Percentiles rank a stretch among this genome's conserved stretches.
Conservation (phyloP, 306 rosid species). For the Elaeagnus macrophylla region DNA sequence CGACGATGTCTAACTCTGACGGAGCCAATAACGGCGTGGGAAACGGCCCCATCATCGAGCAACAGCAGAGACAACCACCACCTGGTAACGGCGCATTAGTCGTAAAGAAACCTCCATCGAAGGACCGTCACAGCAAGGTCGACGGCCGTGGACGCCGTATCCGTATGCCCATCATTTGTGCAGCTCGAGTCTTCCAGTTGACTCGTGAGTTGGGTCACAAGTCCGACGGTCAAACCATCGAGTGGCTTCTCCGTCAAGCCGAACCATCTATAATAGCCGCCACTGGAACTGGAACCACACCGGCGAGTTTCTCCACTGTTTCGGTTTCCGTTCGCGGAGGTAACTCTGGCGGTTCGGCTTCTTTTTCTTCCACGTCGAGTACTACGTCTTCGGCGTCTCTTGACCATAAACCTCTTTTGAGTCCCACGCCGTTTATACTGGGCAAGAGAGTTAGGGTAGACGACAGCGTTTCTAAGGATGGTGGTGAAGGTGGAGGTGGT, state of each 20-base stretch:
- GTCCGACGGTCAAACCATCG: slow-evolving; percentile 98
- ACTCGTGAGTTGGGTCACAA: slow-evolving; percentile 95
- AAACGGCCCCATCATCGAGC: slow-evolving; percentile 41
- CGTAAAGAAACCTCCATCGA: slow-evolving; percentile 75
- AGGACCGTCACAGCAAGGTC: slow-evolving; percentile 97
- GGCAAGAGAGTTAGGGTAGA: slow-evolving; percentile 83
- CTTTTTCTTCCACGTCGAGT: slow-evolving; percentile 30
- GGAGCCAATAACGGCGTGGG: slow-evolving; percentile 42
- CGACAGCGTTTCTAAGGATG: slow-evolving; percentile 63
- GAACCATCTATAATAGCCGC: slow-evolving; percentile 99
- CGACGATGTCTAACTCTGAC: slow-evolving; percentile 67
- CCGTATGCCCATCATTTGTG: slow-evolving; percentile 96
- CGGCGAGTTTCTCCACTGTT: slow-evolving; percentile 79
- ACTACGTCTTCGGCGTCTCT: slow-evolving; percentile 17
- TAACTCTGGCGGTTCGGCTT: slow-evolving; percentile 16
- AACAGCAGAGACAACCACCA: slow-evolving; percentile 14
- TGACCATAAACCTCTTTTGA: slow-evolving; percentile 56
- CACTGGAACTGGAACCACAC: slow-evolving; percentile 91
- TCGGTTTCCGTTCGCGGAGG: slow-evolving; percentile 54
- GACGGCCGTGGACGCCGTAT: slow-evolving; percentile 95
- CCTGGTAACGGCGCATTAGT: slow-evolving; percentile 33
- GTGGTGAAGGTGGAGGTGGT: neutral
- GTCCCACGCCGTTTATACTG: slow-evolving; percentile 78
- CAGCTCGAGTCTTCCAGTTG: slow-evolving; percentile 94
- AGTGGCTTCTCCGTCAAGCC: slow-evolving; percentile 98